Percentiles rank a stretch among this genome's conserved stretches.
Evolutionary conservation across 225 moss, liverwort and hornwort species (phyloP).

Genomic region (Straminergon stramineum): DNA sequence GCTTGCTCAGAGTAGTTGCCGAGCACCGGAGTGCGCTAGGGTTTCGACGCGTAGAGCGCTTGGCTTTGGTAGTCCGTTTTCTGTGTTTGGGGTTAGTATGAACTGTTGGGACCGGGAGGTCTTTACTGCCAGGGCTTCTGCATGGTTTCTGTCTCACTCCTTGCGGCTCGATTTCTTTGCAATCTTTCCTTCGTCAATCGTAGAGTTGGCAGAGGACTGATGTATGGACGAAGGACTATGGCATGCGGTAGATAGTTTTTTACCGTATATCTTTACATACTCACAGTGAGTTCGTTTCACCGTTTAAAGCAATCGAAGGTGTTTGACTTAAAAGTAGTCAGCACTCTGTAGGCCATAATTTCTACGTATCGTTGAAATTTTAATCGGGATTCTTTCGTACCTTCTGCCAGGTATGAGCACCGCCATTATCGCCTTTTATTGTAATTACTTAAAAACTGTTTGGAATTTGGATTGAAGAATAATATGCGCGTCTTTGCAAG

Average conservation of each 20-base stretch:
- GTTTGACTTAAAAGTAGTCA: neutral
- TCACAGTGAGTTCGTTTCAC: neutral
- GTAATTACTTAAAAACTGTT: too few relatives aligned
- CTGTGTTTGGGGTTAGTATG: neutral
- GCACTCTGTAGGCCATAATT: neutral
- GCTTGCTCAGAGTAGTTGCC: neutral
- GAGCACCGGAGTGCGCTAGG: neutral
- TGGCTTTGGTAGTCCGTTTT: neutral
- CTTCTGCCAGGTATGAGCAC: too few relatives aligned
- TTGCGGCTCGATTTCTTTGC: neutral
- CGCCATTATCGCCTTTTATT: neutral
- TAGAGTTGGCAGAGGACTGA: neutral
- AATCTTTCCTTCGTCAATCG: neutral
- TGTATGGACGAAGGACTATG: neutral
- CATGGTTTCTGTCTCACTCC: neutral
- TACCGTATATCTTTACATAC: neutral
- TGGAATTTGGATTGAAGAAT: neutral
- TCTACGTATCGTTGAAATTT: neutral
- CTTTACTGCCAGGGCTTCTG: neutral
- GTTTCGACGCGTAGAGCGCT: neutral
- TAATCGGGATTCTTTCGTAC: neutral
- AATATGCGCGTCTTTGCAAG: neutral
- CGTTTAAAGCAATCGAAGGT: neutral
- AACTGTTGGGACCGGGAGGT: neutral
- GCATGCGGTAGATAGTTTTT: neutral